These are phyloP conservation scores for Yamadazyma mexicana DNA, from an alignment of 1,139 yeast genomes.

Conservation along the genomic window DNA sequence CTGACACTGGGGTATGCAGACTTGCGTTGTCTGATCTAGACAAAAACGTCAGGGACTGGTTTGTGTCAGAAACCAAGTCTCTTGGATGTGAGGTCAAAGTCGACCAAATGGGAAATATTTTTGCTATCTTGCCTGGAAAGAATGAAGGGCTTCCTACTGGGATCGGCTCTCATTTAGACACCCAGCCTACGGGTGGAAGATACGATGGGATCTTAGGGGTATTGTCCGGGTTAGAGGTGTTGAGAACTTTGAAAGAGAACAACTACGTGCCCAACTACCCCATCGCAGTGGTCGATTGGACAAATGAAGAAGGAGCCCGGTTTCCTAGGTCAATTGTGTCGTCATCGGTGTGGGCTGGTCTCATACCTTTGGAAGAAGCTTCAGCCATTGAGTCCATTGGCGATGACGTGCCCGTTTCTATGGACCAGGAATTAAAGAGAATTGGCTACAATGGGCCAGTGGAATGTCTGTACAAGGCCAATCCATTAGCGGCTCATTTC, in stretches of 20 bases:
- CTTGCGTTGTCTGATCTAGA: conserved; percentile 63
- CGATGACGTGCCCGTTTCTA: conserved; percentile 52
- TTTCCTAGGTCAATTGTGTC: conserved; percentile 68
- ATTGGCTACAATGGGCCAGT: conserved; percentile 61
- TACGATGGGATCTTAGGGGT: conserved; percentile 76
- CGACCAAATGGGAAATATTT: conserved; percentile 67
- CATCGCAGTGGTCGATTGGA: conserved; percentile 66
- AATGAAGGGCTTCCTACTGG: conserved; percentile 56
- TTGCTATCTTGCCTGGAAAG: conserved; percentile 62
- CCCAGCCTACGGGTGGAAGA: conserved; percentile 80
- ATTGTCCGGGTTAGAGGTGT: conserved; percentile 62
- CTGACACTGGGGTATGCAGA: conserved; percentile 64
- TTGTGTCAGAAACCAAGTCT: conserved; percentile 47
- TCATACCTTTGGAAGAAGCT: conserved; percentile 44
- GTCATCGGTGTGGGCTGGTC: conserved; percentile 66
- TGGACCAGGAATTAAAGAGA: conserved; percentile 54
- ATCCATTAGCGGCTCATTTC: conserved; percentile 67
- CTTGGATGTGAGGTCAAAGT: conserved; percentile 60
- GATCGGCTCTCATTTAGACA: conserved; percentile 73
- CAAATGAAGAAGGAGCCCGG: conserved; percentile 78
- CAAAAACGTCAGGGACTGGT: conserved; percentile 69
- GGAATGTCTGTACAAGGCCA: conserved; percentile 46
- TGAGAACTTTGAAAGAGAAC: conserved; percentile 64
- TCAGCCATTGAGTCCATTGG: conserved; percentile 53
- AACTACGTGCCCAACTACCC: conserved; percentile 60